These are phyloP conservation scores for Beauveria rudraprayagi DNA, from an alignment of 2,329 filamentous ascomycete species.

Conservation along the genomic window DNA sequence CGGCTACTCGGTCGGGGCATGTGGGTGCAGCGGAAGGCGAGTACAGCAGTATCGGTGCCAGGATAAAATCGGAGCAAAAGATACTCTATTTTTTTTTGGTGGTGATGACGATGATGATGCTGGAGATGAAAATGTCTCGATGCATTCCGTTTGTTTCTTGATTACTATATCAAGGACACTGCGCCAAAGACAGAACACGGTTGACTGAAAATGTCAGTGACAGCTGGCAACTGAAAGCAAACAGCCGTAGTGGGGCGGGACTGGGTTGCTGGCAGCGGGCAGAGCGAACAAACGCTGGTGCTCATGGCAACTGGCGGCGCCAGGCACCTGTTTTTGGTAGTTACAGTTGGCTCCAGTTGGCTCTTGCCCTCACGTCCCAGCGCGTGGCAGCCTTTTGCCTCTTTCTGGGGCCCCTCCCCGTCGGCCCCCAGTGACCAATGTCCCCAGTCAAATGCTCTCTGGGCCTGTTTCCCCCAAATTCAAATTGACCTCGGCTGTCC, in stretches of 20 bases:
- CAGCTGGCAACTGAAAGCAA: not conserved
- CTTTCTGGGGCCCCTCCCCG: not conserved
- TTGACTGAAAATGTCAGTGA: not conserved
- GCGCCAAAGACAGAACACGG: not conserved
- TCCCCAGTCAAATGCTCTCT: constrained; percentile 6
- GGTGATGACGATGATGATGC: not conserved
- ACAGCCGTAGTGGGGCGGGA: not conserved
- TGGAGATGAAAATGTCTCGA: not conserved
- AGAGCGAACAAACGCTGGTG: not conserved
- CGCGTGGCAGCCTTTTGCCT: not conserved
- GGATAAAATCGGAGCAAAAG: not conserved
- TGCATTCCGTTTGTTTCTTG: not conserved
- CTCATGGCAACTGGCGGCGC: constrained; percentile 10
- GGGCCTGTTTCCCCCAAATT: not conserved
- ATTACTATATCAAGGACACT: too few species aligned
- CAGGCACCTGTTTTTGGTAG: not conserved
- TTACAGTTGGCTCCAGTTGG: too few species aligned
- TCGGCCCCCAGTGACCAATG: not conserved
- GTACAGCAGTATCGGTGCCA: not conserved
- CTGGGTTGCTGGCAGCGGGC: not conserved
- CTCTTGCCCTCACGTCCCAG: too few species aligned
- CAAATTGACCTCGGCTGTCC: constrained; percentile 11
- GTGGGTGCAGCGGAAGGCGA: not conserved
- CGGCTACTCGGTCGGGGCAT: constrained; percentile 10
- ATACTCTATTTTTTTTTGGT: not conserved